Conservation (phyloP, 306 rosid species). For the Bauhinia variegata region DNA sequence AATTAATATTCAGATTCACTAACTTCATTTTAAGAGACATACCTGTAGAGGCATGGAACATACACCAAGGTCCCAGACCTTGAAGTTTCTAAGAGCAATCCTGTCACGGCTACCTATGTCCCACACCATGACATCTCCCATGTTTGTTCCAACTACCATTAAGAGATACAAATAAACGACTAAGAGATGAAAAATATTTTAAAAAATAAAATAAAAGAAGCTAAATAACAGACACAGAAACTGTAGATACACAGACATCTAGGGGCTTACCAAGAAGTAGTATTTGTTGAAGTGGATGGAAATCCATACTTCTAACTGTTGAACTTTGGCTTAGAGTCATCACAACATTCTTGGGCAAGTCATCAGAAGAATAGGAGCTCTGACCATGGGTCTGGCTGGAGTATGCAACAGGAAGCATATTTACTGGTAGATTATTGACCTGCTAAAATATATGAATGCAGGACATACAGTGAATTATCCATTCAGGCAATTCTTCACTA, state of each 20-base stretch:
- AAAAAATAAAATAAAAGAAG: constrained; percentile 13
- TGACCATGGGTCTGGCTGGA: constrained; percentile 85
- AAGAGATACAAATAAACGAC: constrained; percentile 15
- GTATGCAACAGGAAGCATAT: constrained; percentile 72
- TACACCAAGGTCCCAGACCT: constrained; percentile 76
- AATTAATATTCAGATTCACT: constrained; percentile 10
- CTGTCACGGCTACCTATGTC: constrained; percentile 81
- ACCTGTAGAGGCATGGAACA: constrained; percentile 84
- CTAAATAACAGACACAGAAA: constrained; percentile 21
- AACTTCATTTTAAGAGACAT: constrained; percentile 36
- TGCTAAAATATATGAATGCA: constrained; percentile 47
- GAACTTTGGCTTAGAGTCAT: constrained; percentile 79
- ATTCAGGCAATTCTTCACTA: constrained; percentile 11
- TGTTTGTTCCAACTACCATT: constrained; percentile 81
- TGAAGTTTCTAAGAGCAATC: constrained; percentile 75
- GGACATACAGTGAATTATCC: constrained; percentile 31
- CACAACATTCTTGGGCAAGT: constrained; percentile 85
- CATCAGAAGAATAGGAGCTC: constrained; percentile 86
- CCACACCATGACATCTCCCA: constrained; percentile 91
- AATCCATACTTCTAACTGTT: constrained; percentile 88
- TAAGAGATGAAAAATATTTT: too few relatives aligned
- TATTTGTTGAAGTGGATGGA: constrained; percentile 89
- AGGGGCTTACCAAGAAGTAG: constrained; percentile 82
- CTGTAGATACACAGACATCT: constrained; percentile 10
- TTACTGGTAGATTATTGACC: constrained; percentile 87